Evolutionary conservation across 495 filamentous ascomycete genomes (phyloP).

Genomic region (Neurospora sp.): DNA sequence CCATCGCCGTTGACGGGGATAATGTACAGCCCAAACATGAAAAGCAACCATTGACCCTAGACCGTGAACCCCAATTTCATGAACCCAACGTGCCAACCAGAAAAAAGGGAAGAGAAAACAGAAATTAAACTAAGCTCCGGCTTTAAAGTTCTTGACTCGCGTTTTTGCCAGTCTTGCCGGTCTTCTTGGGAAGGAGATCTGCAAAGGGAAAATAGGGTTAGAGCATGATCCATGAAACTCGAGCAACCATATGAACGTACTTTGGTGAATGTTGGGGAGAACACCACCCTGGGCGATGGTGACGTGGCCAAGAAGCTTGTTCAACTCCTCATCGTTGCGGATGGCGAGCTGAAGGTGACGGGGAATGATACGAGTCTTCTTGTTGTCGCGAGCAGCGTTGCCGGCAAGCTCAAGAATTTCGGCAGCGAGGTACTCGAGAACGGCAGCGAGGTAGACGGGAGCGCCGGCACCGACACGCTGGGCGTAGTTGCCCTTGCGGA

Average conservation of each 20-base stretch:
- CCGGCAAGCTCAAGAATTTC: slow-evolving; percentile 98
- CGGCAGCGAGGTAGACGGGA: slow-evolving; percentile 95
- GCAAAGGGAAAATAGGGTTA: slow-evolving; percentile 30
- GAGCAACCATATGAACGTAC: slow-evolving; percentile 45
- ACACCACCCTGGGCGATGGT: slow-evolving; percentile 99
- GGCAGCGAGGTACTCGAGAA: slow-evolving; percentile 96
- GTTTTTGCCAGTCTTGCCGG: slow-evolving; percentile 81
- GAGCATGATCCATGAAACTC: slow-evolving; percentile 5
- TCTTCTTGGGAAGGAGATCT: slow-evolving; percentile 99
- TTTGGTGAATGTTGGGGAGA: slow-evolving; percentile 96
- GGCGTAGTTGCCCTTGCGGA: slow-evolving; percentile 99
- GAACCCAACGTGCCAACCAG: slow-evolving; percentile 65
- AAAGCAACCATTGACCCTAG: slow-evolving; percentile 70
- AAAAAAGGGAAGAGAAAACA: slow-evolving; percentile 51
- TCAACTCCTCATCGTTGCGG: slow-evolving; percentile 99
- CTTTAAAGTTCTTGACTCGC: slow-evolving; percentile 82
- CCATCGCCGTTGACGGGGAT: slow-evolving; percentile 62
- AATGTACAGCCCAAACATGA: slow-evolving; percentile 84
- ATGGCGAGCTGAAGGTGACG: slow-evolving; percentile 99
- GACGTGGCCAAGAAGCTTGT: slow-evolving; percentile 98
- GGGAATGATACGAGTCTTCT: slow-evolving; percentile 99
- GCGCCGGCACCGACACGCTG: slow-evolving; percentile 99
- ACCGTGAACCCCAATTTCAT: slow-evolving; percentile 73
- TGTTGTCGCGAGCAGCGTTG: slow-evolving; percentile 98
- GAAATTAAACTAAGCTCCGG: slow-evolving; percentile 34